These are phyloP conservation scores for Mallotus repandus DNA, from an alignment of 441 rosid species.

Conservation along the genomic window DNA sequence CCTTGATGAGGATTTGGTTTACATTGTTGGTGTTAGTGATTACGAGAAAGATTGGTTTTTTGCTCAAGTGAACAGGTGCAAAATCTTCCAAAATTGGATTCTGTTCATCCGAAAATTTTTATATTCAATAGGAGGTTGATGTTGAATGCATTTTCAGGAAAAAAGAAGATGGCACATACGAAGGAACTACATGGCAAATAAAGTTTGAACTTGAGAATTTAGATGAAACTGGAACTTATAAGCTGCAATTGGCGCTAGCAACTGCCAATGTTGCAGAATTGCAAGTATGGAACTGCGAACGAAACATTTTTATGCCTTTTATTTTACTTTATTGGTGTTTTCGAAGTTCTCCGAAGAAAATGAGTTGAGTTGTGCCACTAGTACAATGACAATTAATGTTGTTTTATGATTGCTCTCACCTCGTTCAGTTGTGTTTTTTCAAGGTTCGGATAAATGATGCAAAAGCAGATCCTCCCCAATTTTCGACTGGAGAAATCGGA, in stretches of 20 bases:
- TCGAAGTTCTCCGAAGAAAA: background rate
- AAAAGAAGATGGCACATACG: slow-evolving; percentile 41
- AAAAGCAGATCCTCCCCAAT: slow-evolving; percentile 35
- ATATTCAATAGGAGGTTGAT: background rate
- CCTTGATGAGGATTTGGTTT: slow-evolving; percentile 49
- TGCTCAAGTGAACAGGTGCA: slow-evolving; percentile 58
- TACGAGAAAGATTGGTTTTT: slow-evolving; percentile 60
- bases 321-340: background rate
- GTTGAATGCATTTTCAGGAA: slow-evolving; percentile 35
- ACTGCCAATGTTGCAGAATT: slow-evolving; percentile 64
- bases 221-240: slow-evolving; percentile 41
- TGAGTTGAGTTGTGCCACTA: background rate
- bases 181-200: slow-evolving; percentile 76
- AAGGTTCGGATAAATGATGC: slow-evolving; percentile 56
- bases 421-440: background rate
- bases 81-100: background rate
- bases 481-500: slow-evolving; percentile 55
- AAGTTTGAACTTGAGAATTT: slow-evolving; percentile 48
- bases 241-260: slow-evolving; percentile 63
- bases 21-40: slow-evolving; percentile 45
- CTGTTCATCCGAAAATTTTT: background rate
- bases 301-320: background rate
- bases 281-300: slow-evolving; percentile 36
- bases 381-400: background rate
- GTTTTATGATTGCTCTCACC: too few relatives aligned